Evolutionary conservation across 768 basidiomycete species (phyloP), one percentile per base, ranked within the genome.

Genomic region (Coprinellus micaceus): DNA sequence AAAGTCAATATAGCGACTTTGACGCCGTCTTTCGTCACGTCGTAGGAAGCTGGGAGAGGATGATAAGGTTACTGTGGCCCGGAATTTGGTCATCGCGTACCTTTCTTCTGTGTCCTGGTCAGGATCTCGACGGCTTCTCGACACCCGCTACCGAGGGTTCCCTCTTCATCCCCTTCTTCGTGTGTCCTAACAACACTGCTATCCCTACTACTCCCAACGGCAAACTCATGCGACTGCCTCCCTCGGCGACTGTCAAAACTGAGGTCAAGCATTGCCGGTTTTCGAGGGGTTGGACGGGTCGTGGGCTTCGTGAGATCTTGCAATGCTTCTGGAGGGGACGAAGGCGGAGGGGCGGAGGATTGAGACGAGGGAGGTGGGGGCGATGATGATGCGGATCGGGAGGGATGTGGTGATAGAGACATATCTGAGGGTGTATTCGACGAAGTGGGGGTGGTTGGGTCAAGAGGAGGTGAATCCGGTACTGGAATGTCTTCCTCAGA

Each of bases 11-110:
- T 86, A 5, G 96, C 95, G 56, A 98, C 93, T 40, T 85, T 84
- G 36, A 89, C 82, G 0, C 90, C 93, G 33, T 96, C 92, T 75
- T 98, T 97, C 66, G 86, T 90, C 54, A 98, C 94, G 72, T 98
- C 95, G 70, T 93, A 98, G 0, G 94, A 94, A 37, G 88, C 94
- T 96, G 49, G 26, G 54, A 30, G 25, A 17, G 10, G 24, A 55
- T 57, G 33, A 4, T n/a, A 4, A 25, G 17, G 24, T 22, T n/a
- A 40, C 30, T 22, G 33, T 37, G 58, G 39, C 43, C 29, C 13
- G n/a, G 41, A 22, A 45, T 26, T 44, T 22, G n/a, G 29, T 26
- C n/a, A 26, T 21, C 10, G n/a, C 21, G 46, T 41, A 92, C 94
- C 82, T 77, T 96, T 97, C 71, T 87, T 91, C 2, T 91, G 84